A percentile compares a stretch with the other conserved stretches of the same genome.
Evolutionary conservation across 208 protist genomes (phyloP).

Genomic region (Zelonia costaricensis): DNA sequence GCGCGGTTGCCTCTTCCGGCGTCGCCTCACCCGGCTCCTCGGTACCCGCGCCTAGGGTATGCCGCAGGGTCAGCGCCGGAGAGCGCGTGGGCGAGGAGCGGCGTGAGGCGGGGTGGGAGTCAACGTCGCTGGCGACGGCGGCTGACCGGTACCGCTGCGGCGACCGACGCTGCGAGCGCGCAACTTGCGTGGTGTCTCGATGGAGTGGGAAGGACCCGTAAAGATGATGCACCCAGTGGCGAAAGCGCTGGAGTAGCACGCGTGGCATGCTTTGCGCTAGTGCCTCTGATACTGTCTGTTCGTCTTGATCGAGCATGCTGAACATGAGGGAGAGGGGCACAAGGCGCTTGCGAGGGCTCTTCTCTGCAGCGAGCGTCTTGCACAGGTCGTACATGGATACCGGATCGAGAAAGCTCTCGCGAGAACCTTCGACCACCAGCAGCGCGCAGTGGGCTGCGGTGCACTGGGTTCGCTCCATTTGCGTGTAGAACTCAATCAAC

Average conservation of each 20-base stretch:
- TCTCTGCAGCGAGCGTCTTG: conserved; percentile 64
- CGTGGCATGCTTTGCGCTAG: conserved; percentile 53
- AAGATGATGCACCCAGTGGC: conserved; percentile 70
- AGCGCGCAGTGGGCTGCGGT: conserved; percentile 60
- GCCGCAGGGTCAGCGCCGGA: not conserved
- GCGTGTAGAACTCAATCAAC: conserved; percentile 37
- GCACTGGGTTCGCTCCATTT: conserved; percentile 56
- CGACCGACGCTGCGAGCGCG: conserved; percentile 14
- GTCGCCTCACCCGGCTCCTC: not conserved
- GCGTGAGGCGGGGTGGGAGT: conserved; percentile 17
- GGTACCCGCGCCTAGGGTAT: not conserved
- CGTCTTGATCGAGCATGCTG: conserved; percentile 84
- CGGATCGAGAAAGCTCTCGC: conserved; percentile 81
- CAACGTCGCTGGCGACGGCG: conserved; percentile 24
- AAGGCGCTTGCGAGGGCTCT: conserved; percentile 63
- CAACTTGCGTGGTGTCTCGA: conserved; percentile 1
- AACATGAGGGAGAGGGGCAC: conserved; percentile 80
- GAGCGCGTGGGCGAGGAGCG: conserved; percentile 21
- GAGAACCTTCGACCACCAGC: conserved; percentile 78
- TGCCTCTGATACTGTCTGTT: conserved; percentile 67
- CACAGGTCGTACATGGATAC: conserved; percentile 79
- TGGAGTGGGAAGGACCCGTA: conserved; percentile 45
- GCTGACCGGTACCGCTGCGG: conserved; percentile 29
- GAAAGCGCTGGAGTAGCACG: conserved; percentile 63
- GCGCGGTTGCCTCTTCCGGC: not conserved